Evolutionary conservation across 306 rosid species (phyloP).

Genomic region (Castanopsis chinensis): DNA sequence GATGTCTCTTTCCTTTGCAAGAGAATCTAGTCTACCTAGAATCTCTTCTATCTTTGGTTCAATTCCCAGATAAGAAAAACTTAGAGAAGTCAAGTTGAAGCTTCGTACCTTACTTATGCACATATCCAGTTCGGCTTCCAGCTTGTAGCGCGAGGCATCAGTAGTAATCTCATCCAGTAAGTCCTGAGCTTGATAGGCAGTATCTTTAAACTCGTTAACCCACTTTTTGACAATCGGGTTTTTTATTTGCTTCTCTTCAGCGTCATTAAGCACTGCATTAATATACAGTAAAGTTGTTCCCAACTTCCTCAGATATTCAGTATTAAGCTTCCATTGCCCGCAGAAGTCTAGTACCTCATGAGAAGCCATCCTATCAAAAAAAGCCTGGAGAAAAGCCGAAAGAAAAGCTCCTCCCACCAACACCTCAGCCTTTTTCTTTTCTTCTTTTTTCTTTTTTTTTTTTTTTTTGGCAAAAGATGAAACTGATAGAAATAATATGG

Average conservation of each 20-base stretch:
- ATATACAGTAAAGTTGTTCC: neutral
- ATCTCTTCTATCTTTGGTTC: conserved; percentile 10
- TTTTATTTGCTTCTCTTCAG: conserved; percentile 30
- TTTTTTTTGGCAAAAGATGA: too few species aligned
- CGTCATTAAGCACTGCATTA: conserved; percentile 30
- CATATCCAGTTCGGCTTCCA: neutral
- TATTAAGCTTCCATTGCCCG: neutral
- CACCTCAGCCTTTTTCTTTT: neutral
- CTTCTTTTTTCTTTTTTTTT: neutral
- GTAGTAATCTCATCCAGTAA: too few species aligned
- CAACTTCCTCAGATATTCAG: neutral
- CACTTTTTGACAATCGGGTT: neutral
- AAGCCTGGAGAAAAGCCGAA: conserved; percentile 10
- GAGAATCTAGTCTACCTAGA: conserved; percentile 8
- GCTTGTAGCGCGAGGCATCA: neutral
- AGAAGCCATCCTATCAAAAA: conserved; percentile 21
- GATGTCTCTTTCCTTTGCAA: neutral
- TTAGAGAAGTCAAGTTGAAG: neutral
- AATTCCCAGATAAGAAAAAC: too few species aligned
- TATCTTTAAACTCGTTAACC: too few species aligned
- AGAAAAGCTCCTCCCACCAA: conserved; percentile 26
- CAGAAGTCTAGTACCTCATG: conserved; percentile 2
- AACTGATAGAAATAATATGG: too few species aligned
- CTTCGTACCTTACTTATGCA: conserved; percentile 8
- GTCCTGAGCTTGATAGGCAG: too few species aligned